Evolutionary conservation across 306 rosid species (phyloP).

Genomic region (Glycine tomentella): DNA sequence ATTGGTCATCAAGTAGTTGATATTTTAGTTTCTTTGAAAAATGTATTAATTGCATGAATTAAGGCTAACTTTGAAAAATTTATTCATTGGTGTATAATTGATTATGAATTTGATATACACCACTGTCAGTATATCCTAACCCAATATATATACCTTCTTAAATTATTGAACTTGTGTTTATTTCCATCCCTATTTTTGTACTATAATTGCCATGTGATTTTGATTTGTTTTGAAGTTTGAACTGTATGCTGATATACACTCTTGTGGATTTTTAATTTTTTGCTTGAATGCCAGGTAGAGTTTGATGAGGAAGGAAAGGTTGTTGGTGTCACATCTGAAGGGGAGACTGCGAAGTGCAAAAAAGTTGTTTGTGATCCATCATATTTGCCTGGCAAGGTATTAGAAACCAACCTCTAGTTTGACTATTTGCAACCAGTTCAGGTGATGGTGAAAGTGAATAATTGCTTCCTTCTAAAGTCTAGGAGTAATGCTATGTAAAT

Average conservation of each 20-base stretch:
- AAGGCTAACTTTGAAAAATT: not conserved
- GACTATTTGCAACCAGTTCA: slow-evolving; percentile 41
- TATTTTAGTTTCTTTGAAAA: slow-evolving; percentile 19
- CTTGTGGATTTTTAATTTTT: slow-evolving; percentile 24
- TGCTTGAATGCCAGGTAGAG: slow-evolving; percentile 77
- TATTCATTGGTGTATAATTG: not conserved
- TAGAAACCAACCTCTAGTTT: not conserved
- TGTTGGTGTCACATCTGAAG: slow-evolving; percentile 95
- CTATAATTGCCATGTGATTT: slow-evolving; percentile 24
- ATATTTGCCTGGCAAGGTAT: slow-evolving; percentile 89
- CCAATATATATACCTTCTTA: slow-evolving; percentile 19
- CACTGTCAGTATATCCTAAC: not conserved
- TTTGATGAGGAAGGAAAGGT: slow-evolving; percentile 87
- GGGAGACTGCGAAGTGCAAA: slow-evolving; percentile 95
- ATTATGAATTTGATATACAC: not conserved
- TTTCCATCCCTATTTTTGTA: not conserved
- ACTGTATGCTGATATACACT: slow-evolving; percentile 3
- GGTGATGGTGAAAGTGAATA: slow-evolving; percentile 18
- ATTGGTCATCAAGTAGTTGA: not conserved
- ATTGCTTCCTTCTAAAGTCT: slow-evolving; percentile 1
- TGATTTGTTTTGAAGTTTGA: slow-evolving; percentile 36
- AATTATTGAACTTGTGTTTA: slow-evolving; percentile 25
- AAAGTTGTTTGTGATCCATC: slow-evolving; percentile 98
- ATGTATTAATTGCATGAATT: slow-evolving; percentile 3
- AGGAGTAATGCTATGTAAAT: not conserved